These are phyloP conservation scores for Suhomyces prunicola DNA, from an alignment of 805 yeast species.

Conservation along the genomic window DNA sequence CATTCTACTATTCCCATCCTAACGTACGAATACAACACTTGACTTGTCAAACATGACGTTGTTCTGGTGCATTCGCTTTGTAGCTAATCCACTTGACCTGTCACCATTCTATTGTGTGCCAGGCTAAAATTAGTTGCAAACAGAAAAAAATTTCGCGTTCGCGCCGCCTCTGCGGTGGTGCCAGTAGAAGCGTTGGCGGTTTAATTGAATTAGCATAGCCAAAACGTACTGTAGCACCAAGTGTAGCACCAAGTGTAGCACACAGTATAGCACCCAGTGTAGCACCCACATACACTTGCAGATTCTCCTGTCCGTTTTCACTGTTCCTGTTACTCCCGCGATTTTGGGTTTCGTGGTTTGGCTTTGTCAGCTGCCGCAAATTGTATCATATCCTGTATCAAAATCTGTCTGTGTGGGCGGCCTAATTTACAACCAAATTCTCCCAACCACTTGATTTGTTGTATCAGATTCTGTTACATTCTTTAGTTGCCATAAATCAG, in stretches of 20 bases:
- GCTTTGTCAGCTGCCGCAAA: background rate
- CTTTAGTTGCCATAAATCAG: background rate
- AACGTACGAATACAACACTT: no score
- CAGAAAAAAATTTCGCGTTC: background rate
- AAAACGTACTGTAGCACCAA: no score
- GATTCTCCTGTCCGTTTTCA: no score
- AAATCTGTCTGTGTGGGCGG: background rate
- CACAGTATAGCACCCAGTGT: no score
- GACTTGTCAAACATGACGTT: no score
- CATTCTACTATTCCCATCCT: no score
- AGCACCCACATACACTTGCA: no score
- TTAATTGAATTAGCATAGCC: no score
- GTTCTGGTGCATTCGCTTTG: background rate
- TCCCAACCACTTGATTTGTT: background rate
- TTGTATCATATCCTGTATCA: background rate
- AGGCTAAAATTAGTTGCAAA: background rate
- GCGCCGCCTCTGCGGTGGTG: background rate
- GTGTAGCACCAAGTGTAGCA: no score
- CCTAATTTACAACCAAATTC: background rate
- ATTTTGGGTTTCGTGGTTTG: background rate
- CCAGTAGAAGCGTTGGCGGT: background rate
- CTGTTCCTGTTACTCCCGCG: no score
- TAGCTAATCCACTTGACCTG: background rate
- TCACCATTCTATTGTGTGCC: background rate
- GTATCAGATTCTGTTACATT: background rate